Percentiles rank a stretch among this genome's conserved stretches.
phyloP scores from a whole-genome alignment of 805 yeast species.

The Helenozyma baotianmanensis region DNA sequence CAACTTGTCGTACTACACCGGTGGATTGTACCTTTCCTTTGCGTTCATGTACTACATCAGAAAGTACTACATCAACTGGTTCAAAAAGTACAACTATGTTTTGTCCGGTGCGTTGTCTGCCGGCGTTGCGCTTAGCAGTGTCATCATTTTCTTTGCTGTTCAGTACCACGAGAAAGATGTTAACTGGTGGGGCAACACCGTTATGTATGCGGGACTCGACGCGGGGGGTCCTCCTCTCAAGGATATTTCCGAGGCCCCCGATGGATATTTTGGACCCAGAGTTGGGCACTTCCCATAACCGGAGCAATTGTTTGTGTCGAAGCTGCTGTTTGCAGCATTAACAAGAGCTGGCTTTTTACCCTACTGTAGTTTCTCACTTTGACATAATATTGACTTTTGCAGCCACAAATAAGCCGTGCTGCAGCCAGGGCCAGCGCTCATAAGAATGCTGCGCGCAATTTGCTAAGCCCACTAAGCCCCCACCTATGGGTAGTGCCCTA shows the following conservation, averaged over 20 bases:
- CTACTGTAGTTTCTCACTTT: no score
- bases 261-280: constrained; percentile 21
- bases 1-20: constrained; percentile 27
- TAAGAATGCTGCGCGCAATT: no score
- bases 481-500: constrained; percentile 17
- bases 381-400: no score
- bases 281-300: constrained; percentile 15
- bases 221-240: constrained; percentile 12
- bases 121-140: constrained; percentile 31
- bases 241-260: constrained; percentile 10
- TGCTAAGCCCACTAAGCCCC: no score
- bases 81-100: constrained; percentile 34
- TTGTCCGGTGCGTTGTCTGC: constrained; percentile 27
- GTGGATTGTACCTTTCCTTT: constrained; percentile 24
- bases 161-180: constrained; percentile 27
- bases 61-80: constrained; percentile 26
- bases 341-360: no score
- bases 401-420: no score
- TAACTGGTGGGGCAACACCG: constrained; percentile 23
- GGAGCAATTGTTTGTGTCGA: background rate
- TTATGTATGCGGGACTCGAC: constrained; percentile 33
- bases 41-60: constrained; percentile 27
- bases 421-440: no score
- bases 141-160: constrained; percentile 36
- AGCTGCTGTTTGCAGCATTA: no score